phyloP scores from a whole-genome alignment of 768 basidiomycete genomes.

The Phanerodontia chrysosporium region DNA sequence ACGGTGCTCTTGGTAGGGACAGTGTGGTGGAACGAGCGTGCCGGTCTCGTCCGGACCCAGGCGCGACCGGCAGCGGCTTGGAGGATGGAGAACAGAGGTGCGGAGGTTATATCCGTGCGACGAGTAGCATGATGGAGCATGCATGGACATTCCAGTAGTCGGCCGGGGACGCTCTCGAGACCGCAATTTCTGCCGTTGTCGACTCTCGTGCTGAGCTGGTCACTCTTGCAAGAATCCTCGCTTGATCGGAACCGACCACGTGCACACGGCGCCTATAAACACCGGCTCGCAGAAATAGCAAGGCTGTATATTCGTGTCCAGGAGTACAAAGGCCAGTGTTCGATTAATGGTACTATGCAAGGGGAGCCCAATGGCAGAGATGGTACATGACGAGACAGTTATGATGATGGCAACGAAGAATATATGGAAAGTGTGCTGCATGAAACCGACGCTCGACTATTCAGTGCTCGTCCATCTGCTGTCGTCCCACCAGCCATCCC shows the following conservation, averaged over 20 bases:
- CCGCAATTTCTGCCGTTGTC: neutral
- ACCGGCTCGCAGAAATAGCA: neutral
- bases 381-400: constrained; percentile 8
- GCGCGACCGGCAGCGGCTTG: constrained; percentile 49
- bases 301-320: neutral
- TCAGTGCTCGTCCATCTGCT: constrained; percentile 34
- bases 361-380: neutral
- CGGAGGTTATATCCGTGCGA: constrained; percentile 18
- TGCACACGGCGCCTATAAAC: neutral
- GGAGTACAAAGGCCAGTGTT: neutral
- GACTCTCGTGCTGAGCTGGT: neutral
- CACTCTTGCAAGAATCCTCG: neutral
- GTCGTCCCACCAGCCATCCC: constrained; percentile 69
- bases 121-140: constrained; percentile 38
- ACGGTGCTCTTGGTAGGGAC: neutral
- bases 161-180: neutral
- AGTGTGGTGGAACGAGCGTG: constrained; percentile 10
- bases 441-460: constrained; percentile 22
- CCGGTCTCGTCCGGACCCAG: constrained; percentile 28
- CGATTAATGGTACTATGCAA: constrained; percentile 1
- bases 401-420: constrained; percentile 3
- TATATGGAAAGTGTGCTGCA: constrained; percentile 14
- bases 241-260: constrained; percentile 3
- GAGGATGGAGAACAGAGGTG: constrained; percentile 36
- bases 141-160: constrained; percentile 28